Base-by-base conservation (phyloP, 306 rosid genomes). In the Datisca glomerata region DNA sequence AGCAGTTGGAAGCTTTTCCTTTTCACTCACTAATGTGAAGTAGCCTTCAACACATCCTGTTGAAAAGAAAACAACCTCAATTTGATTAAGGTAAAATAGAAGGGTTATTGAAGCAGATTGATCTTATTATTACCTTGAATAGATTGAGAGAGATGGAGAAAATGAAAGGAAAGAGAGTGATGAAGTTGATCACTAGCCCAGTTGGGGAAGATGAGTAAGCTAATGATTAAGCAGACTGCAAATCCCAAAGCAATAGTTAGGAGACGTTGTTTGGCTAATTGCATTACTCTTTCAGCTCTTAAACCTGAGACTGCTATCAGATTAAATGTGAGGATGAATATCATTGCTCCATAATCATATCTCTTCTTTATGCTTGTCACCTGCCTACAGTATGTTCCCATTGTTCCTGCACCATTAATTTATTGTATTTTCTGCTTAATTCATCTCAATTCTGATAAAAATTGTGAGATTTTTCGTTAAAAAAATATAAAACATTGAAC, bases 141-240 rank as follows among this genome's bases (percentile, higher is more conserved):
- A 14, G 83, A 51, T 11, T 27, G 31, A 3, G 93, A 93, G 34
- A 83, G 80, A 51, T 63, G 10, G 1, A 41, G 48, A 59, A 89
- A 83, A 31, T 38, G 74, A 22, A 67, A 57, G 56, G 73, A 56
- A 0, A 54, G 56, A 21, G 93, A 83, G 60, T 70, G 20, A 38
- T 89, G 97, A 61, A 89, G 81, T 48, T 89, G 91, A 60, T 89
- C 81, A 9, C 97, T 75, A 22, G 93, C 78, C 97, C 97, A 89
- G 15, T 34, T 31, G 12, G 97, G 97, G 51, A 72, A 77, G 19
- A 89, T 48, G 11, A 83, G 51, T 21, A 89, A 59, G 68, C 50
- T 80, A 9, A 78, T 68, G 54, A 69, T 61, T 32, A 89, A 57
- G 54, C 79, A 71, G 2, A 80, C 73, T 2, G 59, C 61, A 43